Evolutionary conservation across 257 asterid species (phyloP), one percentile per base, ranked within the genome.

Genomic region (Fraxinus americana): DNA sequence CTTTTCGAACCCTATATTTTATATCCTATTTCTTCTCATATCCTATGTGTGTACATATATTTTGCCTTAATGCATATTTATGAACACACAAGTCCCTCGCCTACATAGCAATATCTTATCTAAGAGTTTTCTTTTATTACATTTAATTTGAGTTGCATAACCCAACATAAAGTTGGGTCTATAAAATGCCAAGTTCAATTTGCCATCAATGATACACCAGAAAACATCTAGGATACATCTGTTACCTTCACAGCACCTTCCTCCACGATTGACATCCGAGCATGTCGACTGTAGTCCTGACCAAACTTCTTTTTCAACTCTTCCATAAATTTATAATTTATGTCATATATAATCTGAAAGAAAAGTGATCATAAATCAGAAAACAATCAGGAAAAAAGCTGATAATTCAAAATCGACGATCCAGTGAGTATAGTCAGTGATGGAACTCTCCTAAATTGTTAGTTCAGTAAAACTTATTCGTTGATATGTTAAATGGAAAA

Each of bases 171-270:
- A 23, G 67, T 11, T 59, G 67, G 30, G 32, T 23, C 30, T 21
- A 23, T 59, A 59, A 23, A 59, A 68, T 52, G 48, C 23, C 36
- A 17, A 54, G 29, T 59, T 70, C 63, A 67, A 50, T 32, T 41
- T 50, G 38, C 41, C 41, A 12, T 35, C 77, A 78, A 59, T 25
- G 39, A 78, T 57, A 30, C 59, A 43, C 12, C n/a, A 72, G 57
- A 61, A 7, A 38, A 39, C 57, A 30, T 78, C 50, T 57, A 27
- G 65, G 71, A 70, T 34, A 57, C 63, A 10, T 78, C 48, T 59
- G 12, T 43, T 87, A 87, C 90, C 88, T 87, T 82, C 61, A 85
- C 86, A 71, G 85, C 83, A 67, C 90, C 88, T 73, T 87, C 90
- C 84, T 84, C 90, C 78, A 87, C 70, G 52, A 87, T 83, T 59